Evolutionary conservation across 768 basidiomycete genomes (phyloP).

Genomic region (Lactarius trivialis): DNA sequence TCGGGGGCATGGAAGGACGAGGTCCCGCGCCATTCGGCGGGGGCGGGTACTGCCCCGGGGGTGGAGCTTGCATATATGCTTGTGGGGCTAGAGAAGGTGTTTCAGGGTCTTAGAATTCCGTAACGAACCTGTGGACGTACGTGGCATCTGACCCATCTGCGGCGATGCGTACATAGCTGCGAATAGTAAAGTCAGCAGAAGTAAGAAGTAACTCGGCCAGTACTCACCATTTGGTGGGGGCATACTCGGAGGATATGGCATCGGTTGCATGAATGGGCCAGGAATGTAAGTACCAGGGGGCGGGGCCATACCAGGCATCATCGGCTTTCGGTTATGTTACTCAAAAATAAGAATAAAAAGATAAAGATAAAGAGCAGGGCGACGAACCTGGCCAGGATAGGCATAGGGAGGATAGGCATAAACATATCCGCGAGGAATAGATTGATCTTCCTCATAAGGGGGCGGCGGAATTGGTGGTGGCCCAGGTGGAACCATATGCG

Average conservation of each 20-base stretch:
- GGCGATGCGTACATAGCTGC: constrained; percentile 77
- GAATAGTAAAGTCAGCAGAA: constrained; percentile 7
- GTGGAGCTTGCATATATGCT: constrained; percentile 74
- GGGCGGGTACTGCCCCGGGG: constrained; percentile 69
- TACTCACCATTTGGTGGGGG: constrained; percentile 62
- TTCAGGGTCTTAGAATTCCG: constrained; percentile 2
- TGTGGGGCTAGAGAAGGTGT: constrained; percentile 44
- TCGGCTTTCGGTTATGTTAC: constrained; percentile 41
- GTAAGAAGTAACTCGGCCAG: constrained; percentile 2
- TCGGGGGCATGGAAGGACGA: constrained; percentile 87
- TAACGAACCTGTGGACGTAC: constrained; percentile 39
- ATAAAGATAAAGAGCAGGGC: constrained; percentile 2
- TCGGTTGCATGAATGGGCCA: constrained; percentile 75
- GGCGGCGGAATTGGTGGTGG: constrained; percentile 66
- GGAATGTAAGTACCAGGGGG: constrained; percentile 77
- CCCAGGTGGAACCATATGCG: constrained; percentile 62
- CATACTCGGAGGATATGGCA: constrained; percentile 77
- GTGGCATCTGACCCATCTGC: constrained; percentile 82
- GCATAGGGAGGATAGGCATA: constrained; percentile 71
- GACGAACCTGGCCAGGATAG: constrained; percentile 67
- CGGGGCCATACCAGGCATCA: constrained; percentile 82
- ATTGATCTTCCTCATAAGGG: constrained; percentile 71
- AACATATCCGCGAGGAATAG: constrained; percentile 55
- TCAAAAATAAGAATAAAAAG: background rate
- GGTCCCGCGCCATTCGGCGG: constrained; percentile 74